A percentile compares a stretch with the other conserved stretches of the same genome.
Conservation (phyloP, 495 filamentous ascomycete genomes). For the Hypoxylon fuscum region DNA sequence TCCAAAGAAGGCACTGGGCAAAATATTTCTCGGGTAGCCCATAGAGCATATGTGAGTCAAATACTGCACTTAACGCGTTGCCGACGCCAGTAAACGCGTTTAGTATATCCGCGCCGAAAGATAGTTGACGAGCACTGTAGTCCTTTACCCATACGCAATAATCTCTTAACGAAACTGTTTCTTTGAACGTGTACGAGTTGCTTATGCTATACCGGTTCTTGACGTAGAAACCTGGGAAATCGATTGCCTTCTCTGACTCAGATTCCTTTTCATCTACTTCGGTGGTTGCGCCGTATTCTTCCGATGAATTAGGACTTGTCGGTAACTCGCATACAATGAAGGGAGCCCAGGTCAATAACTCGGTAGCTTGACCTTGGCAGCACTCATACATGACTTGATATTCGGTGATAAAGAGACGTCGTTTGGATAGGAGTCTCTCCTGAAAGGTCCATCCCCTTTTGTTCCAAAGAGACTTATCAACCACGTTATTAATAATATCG, state of each 20-base stretch:
- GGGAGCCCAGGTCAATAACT: conserved; percentile 36
- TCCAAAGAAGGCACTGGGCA: conserved; percentile 39
- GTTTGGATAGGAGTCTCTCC: conserved; percentile 44
- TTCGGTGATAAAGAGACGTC: conserved; percentile 41
- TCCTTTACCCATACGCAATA: conserved; percentile 38
- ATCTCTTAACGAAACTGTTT: conserved; percentile 24
- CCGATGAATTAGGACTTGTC: not conserved
- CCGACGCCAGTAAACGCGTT: conserved; percentile 45
- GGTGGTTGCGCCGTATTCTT: not conserved
- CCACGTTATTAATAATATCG: not conserved
- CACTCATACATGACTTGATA: conserved; percentile 41
- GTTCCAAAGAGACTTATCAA: conserved; percentile 41
- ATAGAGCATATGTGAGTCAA: conserved; percentile 31
- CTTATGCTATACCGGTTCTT: not conserved
- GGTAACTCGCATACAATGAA: not conserved
- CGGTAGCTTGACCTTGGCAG: conserved; percentile 22
- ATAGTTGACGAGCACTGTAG: conserved; percentile 40
- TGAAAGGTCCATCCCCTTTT: conserved; percentile 50
- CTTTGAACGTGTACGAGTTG: conserved; percentile 14
- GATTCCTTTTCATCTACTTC: no score
- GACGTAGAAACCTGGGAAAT: not conserved
- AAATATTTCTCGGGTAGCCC: conserved; percentile 43
- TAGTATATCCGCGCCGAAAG: conserved; percentile 42
- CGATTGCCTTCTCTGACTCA: not conserved
- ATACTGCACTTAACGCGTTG: conserved; percentile 23